phyloP scores from a whole-genome alignment of 2,329 filamentous ascomycete species.

The Cladorrhinum sp. region DNA sequence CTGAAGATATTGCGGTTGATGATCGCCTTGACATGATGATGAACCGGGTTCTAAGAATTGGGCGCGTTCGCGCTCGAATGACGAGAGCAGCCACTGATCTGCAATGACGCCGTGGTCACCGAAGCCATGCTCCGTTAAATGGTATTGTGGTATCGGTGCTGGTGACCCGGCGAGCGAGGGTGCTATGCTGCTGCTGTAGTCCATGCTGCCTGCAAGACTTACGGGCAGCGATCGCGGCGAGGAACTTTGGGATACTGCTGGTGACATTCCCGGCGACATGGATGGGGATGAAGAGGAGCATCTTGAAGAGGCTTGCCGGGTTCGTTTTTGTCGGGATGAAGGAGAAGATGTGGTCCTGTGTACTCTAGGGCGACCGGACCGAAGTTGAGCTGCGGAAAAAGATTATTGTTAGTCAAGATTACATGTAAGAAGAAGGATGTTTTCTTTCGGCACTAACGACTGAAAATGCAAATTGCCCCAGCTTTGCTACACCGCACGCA shows the following conservation, averaged over 20 bases:
- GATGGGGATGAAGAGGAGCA: slow-evolving; percentile 11
- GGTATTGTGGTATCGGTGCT: neutral
- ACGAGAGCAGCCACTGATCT: slow-evolving; percentile 4
- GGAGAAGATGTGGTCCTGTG: slow-evolving; percentile 6
- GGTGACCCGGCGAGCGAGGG: neutral
- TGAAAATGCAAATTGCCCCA: slow-evolving; percentile 24
- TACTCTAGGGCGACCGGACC: slow-evolving; percentile 21
- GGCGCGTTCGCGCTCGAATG: neutral
- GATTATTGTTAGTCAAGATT: neutral
- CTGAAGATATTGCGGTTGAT: slow-evolving; percentile 1
- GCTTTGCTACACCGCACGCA: slow-evolving; percentile 23
- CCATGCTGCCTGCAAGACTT: neutral
- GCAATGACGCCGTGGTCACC: neutral
- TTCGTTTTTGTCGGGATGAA: slow-evolving; percentile 3
- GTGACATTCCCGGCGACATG: slow-evolving; percentile 7
- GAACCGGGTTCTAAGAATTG: neutral
- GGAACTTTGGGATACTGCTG: slow-evolving; percentile 6
- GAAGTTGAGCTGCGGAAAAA: slow-evolving; percentile 15
- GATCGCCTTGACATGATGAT: too few species aligned
- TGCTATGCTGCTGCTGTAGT: neutral
- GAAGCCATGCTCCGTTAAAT: neutral
- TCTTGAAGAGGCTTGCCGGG: slow-evolving; percentile 9
- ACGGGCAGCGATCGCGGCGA: neutral
- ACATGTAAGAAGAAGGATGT: neutral
- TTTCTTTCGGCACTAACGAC: slow-evolving; percentile 15